Base-by-base conservation (phyloP, 495 filamentous ascomycete species). In the Annulohypoxylon moriforme region DNA sequence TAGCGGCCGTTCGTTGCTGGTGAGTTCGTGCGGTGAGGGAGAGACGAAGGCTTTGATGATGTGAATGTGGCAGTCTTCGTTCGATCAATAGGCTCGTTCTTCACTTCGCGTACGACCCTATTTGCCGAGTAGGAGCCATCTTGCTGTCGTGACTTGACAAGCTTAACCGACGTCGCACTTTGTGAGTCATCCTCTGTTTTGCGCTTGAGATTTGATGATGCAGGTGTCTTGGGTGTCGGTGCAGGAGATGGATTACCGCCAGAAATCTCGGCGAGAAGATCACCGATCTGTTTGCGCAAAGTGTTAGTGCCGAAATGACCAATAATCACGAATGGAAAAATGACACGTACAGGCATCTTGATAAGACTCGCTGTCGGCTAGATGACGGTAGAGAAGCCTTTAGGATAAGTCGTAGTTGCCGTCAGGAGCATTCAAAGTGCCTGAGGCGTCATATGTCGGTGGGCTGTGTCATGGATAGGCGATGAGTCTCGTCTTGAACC, bases 261-360 rank as follows among this genome's bases (percentile, higher is more conserved):
- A 36, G 79, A 83, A 66, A 88, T 88, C 71, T 84, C 82, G 60
- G 85, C 86, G 38, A 88, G 81, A 33, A 88, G 79, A 47, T 88
- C 86, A 29, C 79, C 72, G 68, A 88, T 87, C 85, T 84, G 59
- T 40, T 40, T 66, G 60, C 71, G 57, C 65, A 68, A 53, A 16
- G 46, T 24, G 68, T 77, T 76, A 76, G 73, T 60, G 58, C 40
- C 52, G 20, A 42, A 18, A n/a, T 42, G 25, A 58, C 33, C 40
- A 56, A 3, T 24, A 29, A 36, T 60, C 74, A 60, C 71, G 68
- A 57, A 52, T 18, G 11, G 1, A 60, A 64, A 46, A 36, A 49
- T 20, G 64, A 60, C 33, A 67, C 65, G 31, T 69, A 78, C 76
- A 36, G 76, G 74, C 74, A 78, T 78, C n/a, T 36, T 75, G 65